Evolutionary conservation across 129 eudicot genomes (phyloP).

Genomic region (Tagetes patula): DNA sequence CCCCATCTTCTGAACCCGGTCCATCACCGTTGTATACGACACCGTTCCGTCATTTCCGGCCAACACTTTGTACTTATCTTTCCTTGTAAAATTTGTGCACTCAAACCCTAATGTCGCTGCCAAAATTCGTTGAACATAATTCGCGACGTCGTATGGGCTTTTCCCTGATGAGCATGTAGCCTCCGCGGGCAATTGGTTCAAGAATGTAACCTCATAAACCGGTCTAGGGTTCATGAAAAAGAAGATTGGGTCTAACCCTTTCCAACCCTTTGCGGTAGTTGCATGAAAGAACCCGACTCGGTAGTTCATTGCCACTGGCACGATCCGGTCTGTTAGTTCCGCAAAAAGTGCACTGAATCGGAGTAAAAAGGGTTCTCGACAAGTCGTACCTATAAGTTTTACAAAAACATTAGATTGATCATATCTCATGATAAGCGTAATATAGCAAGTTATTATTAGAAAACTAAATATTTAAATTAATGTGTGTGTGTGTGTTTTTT

Average conservation of each 20-base stretch:
- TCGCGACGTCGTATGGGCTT: constrained; percentile 88
- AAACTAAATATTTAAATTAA: too few relatives aligned
- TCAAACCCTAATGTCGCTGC: constrained; percentile 87
- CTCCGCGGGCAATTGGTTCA: constrained; percentile 59
- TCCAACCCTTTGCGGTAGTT: constrained; percentile 91
- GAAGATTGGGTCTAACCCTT: constrained; percentile 76
- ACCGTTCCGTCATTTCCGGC: constrained; percentile 96
- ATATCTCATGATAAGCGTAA: too few relatives aligned
- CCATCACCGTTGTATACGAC: constrained; percentile 39
- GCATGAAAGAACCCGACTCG: constrained; percentile 42
- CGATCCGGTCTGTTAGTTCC: constrained; percentile 38
- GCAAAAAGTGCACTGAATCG: constrained; percentile 42
- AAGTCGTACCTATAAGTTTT: constrained; percentile 22
- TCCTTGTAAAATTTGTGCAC: constrained; percentile 84
- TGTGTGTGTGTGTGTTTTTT: too few relatives aligned
- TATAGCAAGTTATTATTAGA: too few relatives aligned
- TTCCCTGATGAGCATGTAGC: constrained; percentile 89
- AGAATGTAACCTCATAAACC: constrained; percentile 36
- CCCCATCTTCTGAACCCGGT: constrained; percentile 45
- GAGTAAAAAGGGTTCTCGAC: constrained; percentile 38
- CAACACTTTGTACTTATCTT: constrained; percentile 83
- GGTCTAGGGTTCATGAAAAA: constrained; percentile 54
- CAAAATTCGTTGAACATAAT: constrained; percentile 83
- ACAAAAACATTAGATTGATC: background rate
- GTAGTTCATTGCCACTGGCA: constrained; percentile 42